Percentiles rank a stretch among this genome's conserved stretches.
Conservation (phyloP, 257 asterid genomes). For the Misopates orontium region DNA sequence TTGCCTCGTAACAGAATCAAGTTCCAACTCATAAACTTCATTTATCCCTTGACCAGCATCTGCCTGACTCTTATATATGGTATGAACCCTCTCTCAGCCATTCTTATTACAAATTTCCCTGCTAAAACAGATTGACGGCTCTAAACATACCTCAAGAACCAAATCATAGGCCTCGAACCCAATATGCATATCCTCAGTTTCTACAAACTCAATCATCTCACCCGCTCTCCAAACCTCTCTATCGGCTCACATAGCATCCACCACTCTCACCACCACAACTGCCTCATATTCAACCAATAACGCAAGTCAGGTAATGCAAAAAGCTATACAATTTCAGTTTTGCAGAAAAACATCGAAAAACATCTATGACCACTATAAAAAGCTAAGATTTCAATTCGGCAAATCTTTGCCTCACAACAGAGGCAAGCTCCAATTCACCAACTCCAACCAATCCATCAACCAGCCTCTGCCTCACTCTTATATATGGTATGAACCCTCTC, state of each 20-base stretch:
- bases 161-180: conserved; percentile 67
- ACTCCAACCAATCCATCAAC: conserved; percentile 59
- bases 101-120: conserved; percentile 41
- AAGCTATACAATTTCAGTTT: neutral
- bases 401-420: conserved; percentile 62
- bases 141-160: conserved; percentile 74
- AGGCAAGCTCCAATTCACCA: conserved; percentile 67
- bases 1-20: conserved; percentile 61
- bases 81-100: conserved; percentile 53
- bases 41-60: conserved; percentile 65
- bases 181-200: conserved; percentile 42
- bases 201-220: conserved; percentile 64
- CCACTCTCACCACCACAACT: conserved; percentile 52
- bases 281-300: conserved; percentile 61
- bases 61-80: conserved; percentile 48
- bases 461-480: conserved; percentile 51
- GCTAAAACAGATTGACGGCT: conserved; percentile 42
- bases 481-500: conserved; percentile 53
- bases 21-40: conserved; percentile 55
- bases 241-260: conserved; percentile 54
- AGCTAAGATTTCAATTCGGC: conserved; percentile 49
- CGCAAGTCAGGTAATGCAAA: neutral
- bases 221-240: conserved; percentile 60
- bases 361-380: neutral
- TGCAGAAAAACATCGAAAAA: neutral